Percentiles rank a stretch among this genome's conserved stretches.
Conservation (phyloP, 352 stramenopile genomes). For the Plasmopara muralis region DNA sequence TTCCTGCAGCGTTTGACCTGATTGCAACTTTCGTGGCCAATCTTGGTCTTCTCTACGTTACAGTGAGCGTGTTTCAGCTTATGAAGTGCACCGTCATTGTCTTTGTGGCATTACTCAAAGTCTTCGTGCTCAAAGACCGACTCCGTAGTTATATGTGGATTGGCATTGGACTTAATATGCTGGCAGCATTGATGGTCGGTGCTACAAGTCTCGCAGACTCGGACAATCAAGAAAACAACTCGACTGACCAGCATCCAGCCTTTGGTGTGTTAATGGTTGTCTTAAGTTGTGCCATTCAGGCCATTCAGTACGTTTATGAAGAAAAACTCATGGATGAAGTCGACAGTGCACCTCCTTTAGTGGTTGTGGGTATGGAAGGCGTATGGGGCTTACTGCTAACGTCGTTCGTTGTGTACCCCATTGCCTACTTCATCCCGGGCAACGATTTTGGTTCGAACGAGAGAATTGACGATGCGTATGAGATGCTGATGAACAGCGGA, state of each 20-base stretch:
- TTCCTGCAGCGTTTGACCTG: slow-evolving; percentile 92
- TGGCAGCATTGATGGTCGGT: slow-evolving; percentile 90
- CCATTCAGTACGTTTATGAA: slow-evolving; percentile 96
- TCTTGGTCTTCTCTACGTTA: slow-evolving; percentile 90
- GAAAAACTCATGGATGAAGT: slow-evolving; percentile 96
- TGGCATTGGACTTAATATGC: slow-evolving; percentile 92
- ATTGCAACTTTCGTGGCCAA: slow-evolving; percentile 92
- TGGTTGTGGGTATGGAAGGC: slow-evolving; percentile 94
- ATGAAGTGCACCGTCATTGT: slow-evolving; percentile 93
- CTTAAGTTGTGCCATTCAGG: slow-evolving; percentile 91
- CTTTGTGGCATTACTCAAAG: slow-evolving; percentile 95
- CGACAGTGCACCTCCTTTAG: slow-evolving; percentile 87
- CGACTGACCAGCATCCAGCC: slow-evolving; percentile 53
- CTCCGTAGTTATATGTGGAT: slow-evolving; percentile 95
- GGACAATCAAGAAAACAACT: slow-evolving; percentile 55
- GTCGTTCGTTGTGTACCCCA: slow-evolving; percentile 90
- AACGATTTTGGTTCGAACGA: slow-evolving; percentile 93
- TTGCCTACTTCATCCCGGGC: slow-evolving; percentile 88
- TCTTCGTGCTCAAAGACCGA: slow-evolving; percentile 88
- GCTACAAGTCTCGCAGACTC: slow-evolving; percentile 88
- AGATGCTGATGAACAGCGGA: slow-evolving; percentile 63
- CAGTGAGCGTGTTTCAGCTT: slow-evolving; percentile 84
- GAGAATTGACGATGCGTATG: slow-evolving; percentile 71
- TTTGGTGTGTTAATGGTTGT: slow-evolving; percentile 93
- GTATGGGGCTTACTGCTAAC: slow-evolving; percentile 94